A percentile compares a stretch with the other conserved stretches of the same genome.
Conservation (phyloP, 768 basidiomycete genomes). For the Erythrobasidium yunnanense region DNA sequence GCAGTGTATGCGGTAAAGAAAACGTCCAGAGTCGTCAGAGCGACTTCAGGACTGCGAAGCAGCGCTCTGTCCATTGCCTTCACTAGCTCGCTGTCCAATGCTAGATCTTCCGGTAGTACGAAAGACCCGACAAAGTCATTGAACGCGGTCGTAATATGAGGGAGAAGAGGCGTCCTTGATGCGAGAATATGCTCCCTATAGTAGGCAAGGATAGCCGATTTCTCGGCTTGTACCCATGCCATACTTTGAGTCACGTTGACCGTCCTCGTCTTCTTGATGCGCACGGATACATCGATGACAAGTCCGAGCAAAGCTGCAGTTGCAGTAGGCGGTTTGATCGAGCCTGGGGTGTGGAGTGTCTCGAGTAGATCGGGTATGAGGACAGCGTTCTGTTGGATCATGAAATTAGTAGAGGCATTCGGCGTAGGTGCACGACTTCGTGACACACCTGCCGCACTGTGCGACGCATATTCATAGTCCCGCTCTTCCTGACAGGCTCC, state of each 20-base stretch:
- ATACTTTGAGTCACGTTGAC: not conserved
- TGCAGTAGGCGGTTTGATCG: slow-evolving; percentile 42
- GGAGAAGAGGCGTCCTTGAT: slow-evolving; percentile 54
- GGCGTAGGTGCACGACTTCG: not conserved
- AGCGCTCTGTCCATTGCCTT: slow-evolving; percentile 70
- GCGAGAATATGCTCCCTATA: slow-evolving; percentile 58
- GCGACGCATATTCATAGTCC: slow-evolving; percentile 54
- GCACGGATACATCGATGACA: slow-evolving; percentile 8
- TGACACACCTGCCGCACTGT: slow-evolving; percentile 54
- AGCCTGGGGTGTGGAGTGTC: slow-evolving; percentile 38
- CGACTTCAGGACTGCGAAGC: slow-evolving; percentile 67
- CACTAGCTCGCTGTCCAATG: slow-evolving; percentile 43
- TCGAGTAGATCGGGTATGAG: slow-evolving; percentile 22
- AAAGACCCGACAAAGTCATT: slow-evolving; percentile 33
- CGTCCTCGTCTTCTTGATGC: not conserved
- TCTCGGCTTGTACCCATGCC: slow-evolving; percentile 17
- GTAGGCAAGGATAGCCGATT: slow-evolving; percentile 54
- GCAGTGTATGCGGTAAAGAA: slow-evolving; percentile 19
- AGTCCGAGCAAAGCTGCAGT: not conserved
- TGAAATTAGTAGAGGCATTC: not conserved
- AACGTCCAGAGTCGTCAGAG: slow-evolving; percentile 46
- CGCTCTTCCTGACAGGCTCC: slow-evolving; percentile 53
- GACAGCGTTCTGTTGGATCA: slow-evolving; percentile 18
- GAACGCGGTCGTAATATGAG: slow-evolving; percentile 46
- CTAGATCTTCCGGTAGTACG: slow-evolving; percentile 27